Evolutionary conservation across 495 filamentous ascomycete species (phyloP).

Genomic region (Elasticomyces elasticus): DNA sequence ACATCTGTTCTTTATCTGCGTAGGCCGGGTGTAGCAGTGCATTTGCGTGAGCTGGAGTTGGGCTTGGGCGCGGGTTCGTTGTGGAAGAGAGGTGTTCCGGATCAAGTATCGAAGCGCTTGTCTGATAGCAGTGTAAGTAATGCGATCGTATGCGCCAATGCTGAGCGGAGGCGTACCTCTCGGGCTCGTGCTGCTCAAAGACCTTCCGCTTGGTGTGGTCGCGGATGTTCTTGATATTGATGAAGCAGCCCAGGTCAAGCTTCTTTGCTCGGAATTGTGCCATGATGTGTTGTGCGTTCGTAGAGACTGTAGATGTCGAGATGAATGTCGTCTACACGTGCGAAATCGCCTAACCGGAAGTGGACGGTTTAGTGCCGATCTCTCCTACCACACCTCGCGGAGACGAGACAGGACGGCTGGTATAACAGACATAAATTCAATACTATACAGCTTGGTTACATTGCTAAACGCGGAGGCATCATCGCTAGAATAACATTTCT

Average conservation of each 20-base stretch:
- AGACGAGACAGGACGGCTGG: too few relatives aligned
- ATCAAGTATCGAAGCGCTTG: slow-evolving; percentile 94
- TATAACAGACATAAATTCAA: too few relatives aligned
- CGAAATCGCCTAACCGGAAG: not conserved
- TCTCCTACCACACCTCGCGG: too few relatives aligned
- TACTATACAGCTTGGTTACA: too few relatives aligned
- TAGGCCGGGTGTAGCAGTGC: slow-evolving; percentile 86
- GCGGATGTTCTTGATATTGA: slow-evolving; percentile 74
- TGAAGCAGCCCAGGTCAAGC: slow-evolving; percentile 74
- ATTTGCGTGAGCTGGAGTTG: slow-evolving; percentile 88
- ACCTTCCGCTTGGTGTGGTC: slow-evolving; percentile 94
- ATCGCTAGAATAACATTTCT: too few relatives aligned
- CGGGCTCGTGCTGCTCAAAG: slow-evolving; percentile 71
- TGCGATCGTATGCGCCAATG: not conserved
- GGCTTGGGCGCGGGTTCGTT: slow-evolving; percentile 72
- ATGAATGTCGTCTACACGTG: not conserved
- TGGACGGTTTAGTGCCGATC: too few relatives aligned
- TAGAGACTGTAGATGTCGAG: not conserved
- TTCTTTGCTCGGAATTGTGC: slow-evolving; percentile 76
- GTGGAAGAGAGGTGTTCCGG: slow-evolving; percentile 78
- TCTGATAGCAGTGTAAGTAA: slow-evolving; percentile 36
- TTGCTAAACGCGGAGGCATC: too few relatives aligned
- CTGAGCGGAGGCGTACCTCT: slow-evolving; percentile 49
- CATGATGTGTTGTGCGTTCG: slow-evolving; percentile 37
- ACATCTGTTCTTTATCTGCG: slow-evolving; percentile 89